Percentiles rank a stretch among this genome's conserved stretches.
These are phyloP conservation scores for Ziziphus jujuba DNA, from an alignment of 306 rosid genomes.

Conservation along the genomic window DNA sequence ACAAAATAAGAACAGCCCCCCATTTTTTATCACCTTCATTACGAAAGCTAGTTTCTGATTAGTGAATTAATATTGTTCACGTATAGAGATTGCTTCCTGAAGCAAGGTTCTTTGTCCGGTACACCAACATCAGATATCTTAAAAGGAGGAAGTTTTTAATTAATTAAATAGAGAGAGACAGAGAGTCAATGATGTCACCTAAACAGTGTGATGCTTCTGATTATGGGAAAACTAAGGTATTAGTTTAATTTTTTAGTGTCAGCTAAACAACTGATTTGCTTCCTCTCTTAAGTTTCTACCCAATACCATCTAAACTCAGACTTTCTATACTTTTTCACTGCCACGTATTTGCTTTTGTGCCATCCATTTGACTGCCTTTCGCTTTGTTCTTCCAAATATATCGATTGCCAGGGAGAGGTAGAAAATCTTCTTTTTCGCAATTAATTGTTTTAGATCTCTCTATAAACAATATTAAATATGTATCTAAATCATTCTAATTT, in stretches of 20 bases:
- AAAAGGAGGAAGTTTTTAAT: constrained; percentile 8
- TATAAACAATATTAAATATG: too few relatives aligned
- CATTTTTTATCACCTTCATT: constrained; percentile 19
- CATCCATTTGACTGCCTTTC: constrained; percentile 22
- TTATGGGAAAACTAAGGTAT: too few relatives aligned
- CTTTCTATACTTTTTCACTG: constrained; percentile 46
- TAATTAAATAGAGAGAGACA: background rate
- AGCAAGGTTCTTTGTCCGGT: constrained; percentile 53
- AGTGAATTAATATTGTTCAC: background rate
- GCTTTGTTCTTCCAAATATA: too few relatives aligned
- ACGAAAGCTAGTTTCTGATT: constrained; percentile 6
- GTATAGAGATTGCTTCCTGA: constrained; percentile 52
- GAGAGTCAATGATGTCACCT: constrained; percentile 48
- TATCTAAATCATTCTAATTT: too few relatives aligned
- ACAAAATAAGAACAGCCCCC: background rate
- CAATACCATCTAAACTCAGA: constrained; percentile 68
- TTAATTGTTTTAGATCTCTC: too few relatives aligned
- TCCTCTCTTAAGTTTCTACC: constrained; percentile 69
- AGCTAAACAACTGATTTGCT: constrained; percentile 82
- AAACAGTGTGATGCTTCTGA: constrained; percentile 21
- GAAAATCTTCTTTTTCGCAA: too few relatives aligned
- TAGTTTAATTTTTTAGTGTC: constrained; percentile 26
- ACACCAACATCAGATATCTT: constrained; percentile 42
- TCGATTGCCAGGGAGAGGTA: too few relatives aligned
- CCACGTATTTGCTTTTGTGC: constrained; percentile 32